phyloP scores from a whole-genome alignment of 257 asterid genomes.

The Primulina tabacum region DNA sequence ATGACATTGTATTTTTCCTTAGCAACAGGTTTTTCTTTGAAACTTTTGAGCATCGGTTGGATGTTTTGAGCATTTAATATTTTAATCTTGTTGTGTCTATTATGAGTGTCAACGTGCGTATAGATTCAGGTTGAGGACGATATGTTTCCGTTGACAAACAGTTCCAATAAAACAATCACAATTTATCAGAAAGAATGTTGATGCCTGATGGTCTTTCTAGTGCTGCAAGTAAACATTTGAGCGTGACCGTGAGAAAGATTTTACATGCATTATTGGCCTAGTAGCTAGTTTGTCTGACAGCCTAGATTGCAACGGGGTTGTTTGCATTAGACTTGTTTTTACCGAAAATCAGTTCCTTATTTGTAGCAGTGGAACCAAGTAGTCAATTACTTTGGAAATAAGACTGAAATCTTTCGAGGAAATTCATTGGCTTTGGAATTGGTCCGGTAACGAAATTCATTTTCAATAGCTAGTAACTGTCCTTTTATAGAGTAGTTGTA shows the following conservation, averaged over 20 bases:
- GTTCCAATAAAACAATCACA: not conserved
- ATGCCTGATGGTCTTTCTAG: constrained; percentile 1
- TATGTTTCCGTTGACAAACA: constrained; percentile 16
- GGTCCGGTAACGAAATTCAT: constrained; percentile 12
- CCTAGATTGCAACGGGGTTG: constrained; percentile 1
- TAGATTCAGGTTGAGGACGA: constrained; percentile 9
- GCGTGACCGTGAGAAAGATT: constrained; percentile 9
- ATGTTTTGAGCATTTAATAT: constrained; percentile 11
- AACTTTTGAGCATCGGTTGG: constrained; percentile 5
- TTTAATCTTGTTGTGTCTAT: constrained; percentile 11
- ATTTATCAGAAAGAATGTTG: constrained; percentile 12
- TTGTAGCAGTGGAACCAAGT: constrained; percentile 9
- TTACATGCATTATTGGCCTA: constrained; percentile 6
- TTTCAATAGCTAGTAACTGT: constrained; percentile 16
- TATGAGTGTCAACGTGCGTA: constrained; percentile 7
- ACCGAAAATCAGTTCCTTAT: not conserved
- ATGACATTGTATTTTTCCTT: constrained; percentile 12
- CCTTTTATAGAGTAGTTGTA: not conserved
- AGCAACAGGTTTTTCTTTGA: constrained; percentile 5
- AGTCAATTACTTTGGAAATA: constrained; percentile 7
- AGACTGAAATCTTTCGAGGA: constrained; percentile 12
- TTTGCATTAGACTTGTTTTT: not conserved
- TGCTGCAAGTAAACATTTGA: constrained; percentile 9
- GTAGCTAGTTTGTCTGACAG: constrained; percentile 22
- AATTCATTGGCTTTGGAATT: constrained; percentile 11